These are phyloP conservation scores for Paramecium bursaria DNA, from an alignment of 73 alveolate species.

Conservation along the genomic window DNA sequence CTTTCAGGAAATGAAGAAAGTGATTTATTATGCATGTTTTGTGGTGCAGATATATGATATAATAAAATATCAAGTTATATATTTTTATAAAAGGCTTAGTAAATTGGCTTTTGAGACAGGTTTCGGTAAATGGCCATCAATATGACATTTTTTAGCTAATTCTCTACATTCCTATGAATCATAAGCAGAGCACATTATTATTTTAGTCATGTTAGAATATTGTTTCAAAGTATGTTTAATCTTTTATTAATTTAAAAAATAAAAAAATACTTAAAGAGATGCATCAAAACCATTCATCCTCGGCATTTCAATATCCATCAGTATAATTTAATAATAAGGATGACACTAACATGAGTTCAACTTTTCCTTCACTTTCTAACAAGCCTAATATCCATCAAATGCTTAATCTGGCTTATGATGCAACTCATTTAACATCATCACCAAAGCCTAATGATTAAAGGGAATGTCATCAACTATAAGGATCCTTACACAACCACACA, in stretches of 20 bases:
- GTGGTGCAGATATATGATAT: constrained; percentile 65
- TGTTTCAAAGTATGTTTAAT: constrained; percentile 10
- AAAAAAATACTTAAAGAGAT: too few relatives aligned
- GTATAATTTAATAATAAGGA: constrained; percentile 25
- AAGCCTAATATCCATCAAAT: constrained; percentile 35
- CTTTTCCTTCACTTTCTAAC: background rate
- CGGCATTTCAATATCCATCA: constrained; percentile 60
- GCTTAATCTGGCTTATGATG: constrained; percentile 32
- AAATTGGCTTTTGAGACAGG: background rate
- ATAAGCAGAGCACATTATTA: constrained; percentile 57
- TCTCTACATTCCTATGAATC: constrained; percentile 29
- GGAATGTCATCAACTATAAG: constrained; percentile 57
- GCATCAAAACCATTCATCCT: constrained; percentile 47
- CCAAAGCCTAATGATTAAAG: constrained; percentile 35
- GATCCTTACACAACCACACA: constrained; percentile 26
- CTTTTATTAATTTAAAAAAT: too few relatives aligned
- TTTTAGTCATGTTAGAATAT: background rate
- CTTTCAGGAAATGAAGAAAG: constrained; percentile 17
- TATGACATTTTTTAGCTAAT: constrained; percentile 2
- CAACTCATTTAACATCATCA: constrained; percentile 13
- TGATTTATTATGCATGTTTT: constrained; percentile 56
- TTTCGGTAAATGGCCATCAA: constrained; percentile 24
- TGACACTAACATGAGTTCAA: background rate
- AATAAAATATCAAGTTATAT: constrained; percentile 53
- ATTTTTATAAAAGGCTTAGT: background rate